Conservation (phyloP, 768 basidiomycete genomes). For the Rhodocollybia butyracea region DNA sequence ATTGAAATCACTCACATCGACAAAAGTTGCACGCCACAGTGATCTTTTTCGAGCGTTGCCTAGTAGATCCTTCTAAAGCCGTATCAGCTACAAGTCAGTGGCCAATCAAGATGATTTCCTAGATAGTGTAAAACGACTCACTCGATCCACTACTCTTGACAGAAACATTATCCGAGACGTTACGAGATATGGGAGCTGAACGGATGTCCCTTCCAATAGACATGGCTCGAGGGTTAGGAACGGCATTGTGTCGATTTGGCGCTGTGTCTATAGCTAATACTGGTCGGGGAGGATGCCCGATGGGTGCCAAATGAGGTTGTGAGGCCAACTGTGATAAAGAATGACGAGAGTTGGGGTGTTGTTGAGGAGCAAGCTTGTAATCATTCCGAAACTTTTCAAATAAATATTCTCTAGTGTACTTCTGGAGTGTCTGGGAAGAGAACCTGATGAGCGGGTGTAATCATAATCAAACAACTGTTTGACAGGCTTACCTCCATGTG, state of each 20-base stretch:
- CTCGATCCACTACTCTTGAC: slow-evolving; percentile 26
- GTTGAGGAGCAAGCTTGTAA: slow-evolving; percentile 24
- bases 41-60: slow-evolving; percentile 79
- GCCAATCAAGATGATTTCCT: slow-evolving; percentile 13
- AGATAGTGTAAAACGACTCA: slow-evolving; percentile 23
- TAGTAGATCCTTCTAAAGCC: slow-evolving; percentile 47
- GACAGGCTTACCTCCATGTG: slow-evolving; percentile 73
- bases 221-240: slow-evolving; percentile 46
- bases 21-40: slow-evolving; percentile 91
- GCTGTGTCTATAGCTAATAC: slow-evolving; percentile 63
- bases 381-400: slow-evolving; percentile 74
- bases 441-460: slow-evolving; percentile 3
- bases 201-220: slow-evolving; percentile 42
- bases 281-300: slow-evolving; percentile 49
- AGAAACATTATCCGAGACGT: slow-evolving; percentile 32
- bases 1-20: slow-evolving; percentile 57
- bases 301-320: slow-evolving; percentile 41
- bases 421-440: slow-evolving; percentile 67
- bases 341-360: slow-evolving; percentile 43
- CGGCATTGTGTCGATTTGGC: slow-evolving; percentile 41
- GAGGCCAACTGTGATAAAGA: slow-evolving; percentile 33
- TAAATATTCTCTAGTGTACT: slow-evolving; percentile 80
- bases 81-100: slow-evolving; percentile 10
- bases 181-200: slow-evolving; percentile 37
- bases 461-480: slow-evolving; percentile 12